Evolutionary conservation across 257 asterid species (phyloP).

Genomic region (Marsdenia floribunda): DNA sequence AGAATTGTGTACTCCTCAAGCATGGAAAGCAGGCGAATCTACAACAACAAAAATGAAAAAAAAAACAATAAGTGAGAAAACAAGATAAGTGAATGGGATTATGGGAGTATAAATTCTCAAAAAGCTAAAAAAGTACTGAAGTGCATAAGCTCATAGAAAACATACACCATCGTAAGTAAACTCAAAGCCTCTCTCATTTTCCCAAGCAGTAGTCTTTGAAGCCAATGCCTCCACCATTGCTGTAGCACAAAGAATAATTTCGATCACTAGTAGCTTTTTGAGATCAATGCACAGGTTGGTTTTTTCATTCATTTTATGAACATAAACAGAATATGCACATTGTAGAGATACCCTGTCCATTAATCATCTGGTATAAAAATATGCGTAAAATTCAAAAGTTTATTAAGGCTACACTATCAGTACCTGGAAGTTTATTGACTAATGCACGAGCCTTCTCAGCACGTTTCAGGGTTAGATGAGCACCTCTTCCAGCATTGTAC

Average conservation of each 20-base stretch:
- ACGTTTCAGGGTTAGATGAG: constrained; percentile 90
- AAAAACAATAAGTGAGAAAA: neutral
- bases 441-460: constrained; percentile 96
- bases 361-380: neutral
- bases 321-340: neutral
- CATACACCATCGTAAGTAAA: constrained; percentile 94
- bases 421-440: constrained; percentile 94
- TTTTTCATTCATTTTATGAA: neutral
- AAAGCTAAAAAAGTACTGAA: neutral
- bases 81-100: too few relatives aligned
- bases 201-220: constrained; percentile 77
- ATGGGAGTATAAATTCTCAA: neutral
- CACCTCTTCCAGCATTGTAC: constrained; percentile 94
- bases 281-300: neutral
- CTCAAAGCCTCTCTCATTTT: constrained; percentile 68
- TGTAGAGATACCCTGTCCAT: neutral
- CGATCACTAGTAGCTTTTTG: neutral
- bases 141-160: constrained; percentile 1
- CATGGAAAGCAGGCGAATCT: constrained; percentile 85
- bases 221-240: constrained; percentile 91
- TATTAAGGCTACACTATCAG: neutral
- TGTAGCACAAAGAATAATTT: constrained; percentile 18
- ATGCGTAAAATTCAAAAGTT: neutral
- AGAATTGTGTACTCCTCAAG: constrained; percentile 66
- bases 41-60: constrained; percentile 15